A percentile compares a stretch with the other conserved stretches of the same genome.
Evolutionary conservation across 2,329 filamentous ascomycete genomes (phyloP).

Genomic region (Cordyceps militaris): DNA sequence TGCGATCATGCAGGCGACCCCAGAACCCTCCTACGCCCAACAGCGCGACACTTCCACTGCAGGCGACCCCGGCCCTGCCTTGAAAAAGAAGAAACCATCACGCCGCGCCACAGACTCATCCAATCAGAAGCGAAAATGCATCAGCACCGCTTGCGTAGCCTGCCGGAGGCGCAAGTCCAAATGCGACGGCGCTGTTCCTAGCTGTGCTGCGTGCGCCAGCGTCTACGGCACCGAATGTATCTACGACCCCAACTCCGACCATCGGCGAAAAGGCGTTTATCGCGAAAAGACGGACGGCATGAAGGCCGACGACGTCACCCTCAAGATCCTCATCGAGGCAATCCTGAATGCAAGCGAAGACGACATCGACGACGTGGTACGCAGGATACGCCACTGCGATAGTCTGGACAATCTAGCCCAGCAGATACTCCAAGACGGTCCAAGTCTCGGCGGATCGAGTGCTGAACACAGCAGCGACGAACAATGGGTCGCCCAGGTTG

Average conservation of each 20-base stretch:
- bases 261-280: conserved; percentile 93
- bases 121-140: conserved; percentile 64
- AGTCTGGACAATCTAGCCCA: conserved; percentile 51
- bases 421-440: conserved; percentile 35
- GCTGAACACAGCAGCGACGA: conserved; percentile 32
- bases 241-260: conserved; percentile 94
- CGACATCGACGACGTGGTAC: conserved; percentile 73
- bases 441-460: conserved; percentile 17
- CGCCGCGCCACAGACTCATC: conserved; percentile 41
- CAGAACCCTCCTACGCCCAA: neutral
- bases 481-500: conserved; percentile 34
- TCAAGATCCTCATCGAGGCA: conserved; percentile 88
- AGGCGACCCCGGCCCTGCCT: conserved; percentile 12
- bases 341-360: conserved; percentile 88
- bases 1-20: conserved; percentile 4
- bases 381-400: conserved; percentile 81
- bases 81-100: conserved; percentile 42
- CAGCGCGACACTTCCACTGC: conserved; percentile 3
- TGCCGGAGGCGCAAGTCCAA: conserved; percentile 75
- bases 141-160: conserved; percentile 78
- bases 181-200: conserved; percentile 86
- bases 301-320: conserved; percentile 78
- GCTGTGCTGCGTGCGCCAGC: conserved; percentile 90
- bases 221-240: conserved; percentile 88
- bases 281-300: conserved; percentile 85